Conservation (phyloP, 1,284 basidiomycete species). For the Sparassis latifolia region DNA sequence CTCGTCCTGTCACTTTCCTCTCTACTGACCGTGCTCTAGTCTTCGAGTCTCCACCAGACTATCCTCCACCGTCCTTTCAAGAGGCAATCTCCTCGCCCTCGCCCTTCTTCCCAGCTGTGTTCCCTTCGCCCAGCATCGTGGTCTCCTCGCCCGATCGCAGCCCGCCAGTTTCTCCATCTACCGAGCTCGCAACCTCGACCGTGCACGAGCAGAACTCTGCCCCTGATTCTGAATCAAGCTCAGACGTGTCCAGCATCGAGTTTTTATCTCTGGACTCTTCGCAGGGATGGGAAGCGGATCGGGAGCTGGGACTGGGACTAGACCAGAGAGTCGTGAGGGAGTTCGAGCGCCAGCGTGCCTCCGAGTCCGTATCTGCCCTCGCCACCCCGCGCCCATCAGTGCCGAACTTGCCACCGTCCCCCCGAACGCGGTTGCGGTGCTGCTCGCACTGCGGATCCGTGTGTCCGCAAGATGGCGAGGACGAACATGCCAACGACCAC, state of each 20-base stretch:
- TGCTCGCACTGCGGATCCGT: slow-evolving; percentile 21
- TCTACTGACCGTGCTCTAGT: neutral
- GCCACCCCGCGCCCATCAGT: slow-evolving; percentile 4
- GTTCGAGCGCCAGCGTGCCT: slow-evolving; percentile 16
- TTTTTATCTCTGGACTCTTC: slow-evolving; percentile 17
- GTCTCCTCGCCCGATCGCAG: neutral
- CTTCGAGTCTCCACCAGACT: slow-evolving; percentile 36
- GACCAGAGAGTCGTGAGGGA: slow-evolving; percentile 24
- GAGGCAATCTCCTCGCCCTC: slow-evolving; percentile 38
- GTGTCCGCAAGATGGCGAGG: slow-evolving; percentile 12
- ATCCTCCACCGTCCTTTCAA: slow-evolving; percentile 53
- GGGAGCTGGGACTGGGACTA: slow-evolving; percentile 20
- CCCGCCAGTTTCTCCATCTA: neutral
- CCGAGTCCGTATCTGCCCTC: slow-evolving; percentile 11
- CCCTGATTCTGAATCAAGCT: neutral
- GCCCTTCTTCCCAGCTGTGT: slow-evolving; percentile 8
- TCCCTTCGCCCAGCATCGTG: neutral
- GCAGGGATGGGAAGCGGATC: slow-evolving; percentile 27
- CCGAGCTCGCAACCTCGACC: neutral
- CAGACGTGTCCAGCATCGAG: slow-evolving; percentile 17
- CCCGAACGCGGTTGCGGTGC: slow-evolving; percentile 8
- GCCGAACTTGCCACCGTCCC: slow-evolving; percentile 1
- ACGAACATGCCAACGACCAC: slow-evolving; percentile 7
- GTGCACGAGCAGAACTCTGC: neutral
- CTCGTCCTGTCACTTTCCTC: neutral